Evolutionary conservation across 768 basidiomycete species (phyloP), one percentile per base, ranked within the genome.

Genomic region (Brasilioporus rufonigricans): DNA sequence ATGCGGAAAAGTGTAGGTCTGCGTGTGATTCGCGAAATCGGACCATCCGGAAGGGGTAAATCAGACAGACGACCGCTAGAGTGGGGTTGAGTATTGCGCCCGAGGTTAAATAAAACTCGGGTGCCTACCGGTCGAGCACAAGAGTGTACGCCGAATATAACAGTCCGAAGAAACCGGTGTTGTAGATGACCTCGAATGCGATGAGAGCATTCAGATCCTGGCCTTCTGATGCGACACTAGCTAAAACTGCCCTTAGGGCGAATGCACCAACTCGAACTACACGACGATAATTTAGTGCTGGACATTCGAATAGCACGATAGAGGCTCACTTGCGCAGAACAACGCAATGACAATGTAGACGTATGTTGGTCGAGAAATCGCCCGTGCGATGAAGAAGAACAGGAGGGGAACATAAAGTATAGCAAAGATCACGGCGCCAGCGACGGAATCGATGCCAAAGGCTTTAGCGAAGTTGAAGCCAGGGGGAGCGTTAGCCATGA

Each of bases 141-240:
- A 74, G 65, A 19, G 58, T 65, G 51, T 74, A 72, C 18, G 71
- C 65, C 13, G 68, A 73, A 48, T 70, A 73, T 9, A 73, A 45
- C 38, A 73, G 48, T 57, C 66, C 69, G 24, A 70, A 74, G 67
- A 74, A 71, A 40, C 72, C 72, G 18, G 67, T 63, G 43, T 67
- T 72, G 56, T 74, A 74, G 19, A 74, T 31, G 51, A 73, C 55
- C 50, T 66, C 59, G 47, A 64, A 65, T n/a, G 72, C 57, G 47
- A 72, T 56, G 27, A 71, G 46, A 32, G 65, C 29, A 23, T 59
- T 49, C 29, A 63, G 21, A 24, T 68, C 55, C 48, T 71, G 32
- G 6, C 61, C 67, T 2, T 61, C 67, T 6, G 53, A 49, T 21
- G 50, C 32, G 19, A 64, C 63, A 4, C 58, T 56, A 29, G 72